These are phyloP conservation scores for Microbotryum lychnidis-dioicae DNA, from an alignment of 1,284 basidiomycete species.

Conservation along the genomic window DNA sequence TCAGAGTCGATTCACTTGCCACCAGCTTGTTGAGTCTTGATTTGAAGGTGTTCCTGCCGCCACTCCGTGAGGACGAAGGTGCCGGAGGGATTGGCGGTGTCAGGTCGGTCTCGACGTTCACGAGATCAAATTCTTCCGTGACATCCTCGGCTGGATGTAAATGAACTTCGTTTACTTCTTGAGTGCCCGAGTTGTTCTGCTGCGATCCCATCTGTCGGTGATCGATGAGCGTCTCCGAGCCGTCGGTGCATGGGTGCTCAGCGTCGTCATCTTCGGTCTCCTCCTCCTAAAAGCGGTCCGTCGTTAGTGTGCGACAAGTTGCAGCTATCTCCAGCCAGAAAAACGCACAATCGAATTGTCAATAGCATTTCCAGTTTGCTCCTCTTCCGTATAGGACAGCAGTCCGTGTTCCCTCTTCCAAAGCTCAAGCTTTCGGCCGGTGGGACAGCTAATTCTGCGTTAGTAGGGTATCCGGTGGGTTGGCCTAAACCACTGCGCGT, in stretches of 20 bases:
- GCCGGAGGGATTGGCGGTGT: not conserved
- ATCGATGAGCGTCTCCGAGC: too few species aligned
- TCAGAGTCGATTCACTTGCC: not conserved
- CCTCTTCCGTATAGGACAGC: not conserved
- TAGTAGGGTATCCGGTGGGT: not conserved
- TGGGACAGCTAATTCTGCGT: not conserved
- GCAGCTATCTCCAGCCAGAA: too few species aligned
- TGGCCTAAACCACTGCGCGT: too few species aligned
- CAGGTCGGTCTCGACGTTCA: not conserved
- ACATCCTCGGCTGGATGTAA: too few species aligned
- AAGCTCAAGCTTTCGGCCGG: not conserved
- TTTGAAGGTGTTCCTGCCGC: not conserved
- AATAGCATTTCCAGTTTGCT: not conserved
- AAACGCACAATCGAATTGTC: not conserved
- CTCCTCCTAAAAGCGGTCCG: too few species aligned
- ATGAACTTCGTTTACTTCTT: too few species aligned
- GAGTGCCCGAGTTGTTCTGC: too few species aligned
- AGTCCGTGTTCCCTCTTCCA: conserved; percentile 2
- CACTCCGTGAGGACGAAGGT: not conserved
- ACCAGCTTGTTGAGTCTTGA: not conserved
- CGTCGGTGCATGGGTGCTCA: too few species aligned
- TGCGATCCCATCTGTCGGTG: too few species aligned
- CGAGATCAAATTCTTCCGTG: too few species aligned
- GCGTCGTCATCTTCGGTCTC: too few species aligned
- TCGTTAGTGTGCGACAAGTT: too few species aligned